Evolutionary conservation across 768 basidiomycete genomes (phyloP).

Genomic region (Grammothele lineata): DNA sequence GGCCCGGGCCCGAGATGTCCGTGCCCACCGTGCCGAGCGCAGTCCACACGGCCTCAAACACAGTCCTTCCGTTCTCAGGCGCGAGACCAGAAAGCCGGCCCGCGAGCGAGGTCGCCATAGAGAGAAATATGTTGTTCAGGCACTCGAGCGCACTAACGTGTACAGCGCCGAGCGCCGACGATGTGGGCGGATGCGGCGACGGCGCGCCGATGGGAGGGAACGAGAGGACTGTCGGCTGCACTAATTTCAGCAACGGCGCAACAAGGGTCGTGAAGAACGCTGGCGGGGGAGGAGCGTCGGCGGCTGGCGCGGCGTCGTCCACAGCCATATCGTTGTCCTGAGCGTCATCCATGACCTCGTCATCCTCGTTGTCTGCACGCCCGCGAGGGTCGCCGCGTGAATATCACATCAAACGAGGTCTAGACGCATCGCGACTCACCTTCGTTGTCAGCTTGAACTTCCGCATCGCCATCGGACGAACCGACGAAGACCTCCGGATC

Average conservation of each 20-base stretch:
- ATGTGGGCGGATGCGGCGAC: conserved; percentile 84
- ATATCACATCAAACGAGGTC: conserved; percentile 25
- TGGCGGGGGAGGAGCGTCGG: conserved; percentile 22
- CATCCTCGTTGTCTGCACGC: conserved; percentile 40
- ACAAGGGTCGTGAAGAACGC: conserved; percentile 57
- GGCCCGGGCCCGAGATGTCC: conserved; percentile 50
- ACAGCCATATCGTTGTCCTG: conserved; percentile 23
- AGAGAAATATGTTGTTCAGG: conserved; percentile 84
- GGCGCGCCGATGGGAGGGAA: conserved; percentile 69
- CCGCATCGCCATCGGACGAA: conserved; percentile 30
- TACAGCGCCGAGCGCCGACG: conserved; percentile 77
- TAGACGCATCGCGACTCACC: conserved; percentile 32
- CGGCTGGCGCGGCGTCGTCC: conserved; percentile 18
- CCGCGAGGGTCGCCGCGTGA: conserved; percentile 21
- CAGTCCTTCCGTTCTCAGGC: conserved; percentile 37
- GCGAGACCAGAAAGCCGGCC: conserved; percentile 18
- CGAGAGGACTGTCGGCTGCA: conserved; percentile 74
- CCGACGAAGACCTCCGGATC: conserved; percentile 48
- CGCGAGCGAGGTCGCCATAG: conserved; percentile 45
- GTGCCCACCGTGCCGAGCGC: conserved; percentile 58
- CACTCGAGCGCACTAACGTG: conserved; percentile 87
- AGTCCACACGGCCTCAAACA: conserved; percentile 69
- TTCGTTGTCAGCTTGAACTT: conserved; percentile 32
- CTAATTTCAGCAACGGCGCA: conserved; percentile 60
- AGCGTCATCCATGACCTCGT: conserved; percentile 30